Percentiles rank a stretch among this genome's conserved stretches.
Conservation (phyloP, 805 yeast species). For the Maudiozyma barnettii region DNA sequence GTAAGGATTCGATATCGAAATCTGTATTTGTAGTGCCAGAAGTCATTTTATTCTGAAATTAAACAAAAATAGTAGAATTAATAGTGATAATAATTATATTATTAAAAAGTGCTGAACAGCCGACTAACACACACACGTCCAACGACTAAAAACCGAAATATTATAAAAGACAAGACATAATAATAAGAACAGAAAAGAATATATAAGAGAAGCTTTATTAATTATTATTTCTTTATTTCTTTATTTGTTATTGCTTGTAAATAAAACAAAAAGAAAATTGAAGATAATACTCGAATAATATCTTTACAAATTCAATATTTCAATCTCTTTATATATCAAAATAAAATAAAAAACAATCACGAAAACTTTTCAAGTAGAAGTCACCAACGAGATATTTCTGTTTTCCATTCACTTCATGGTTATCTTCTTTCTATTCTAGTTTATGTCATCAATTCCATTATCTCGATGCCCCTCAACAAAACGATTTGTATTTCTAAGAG, state of each 20-base stretch:
- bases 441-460: too few relatives aligned
- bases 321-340: neutral
- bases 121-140: neutral
- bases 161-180: neutral
- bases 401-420: too few relatives aligned
- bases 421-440: too few relatives aligned
- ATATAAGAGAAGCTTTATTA: neutral
- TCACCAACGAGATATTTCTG: too few relatives aligned
- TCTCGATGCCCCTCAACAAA: too few relatives aligned
- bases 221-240: neutral
- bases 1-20: constrained; percentile 1
- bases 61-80: neutral
- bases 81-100: too few relatives aligned
- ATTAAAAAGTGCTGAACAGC: neutral
- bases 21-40: neutral
- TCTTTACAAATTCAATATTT: neutral
- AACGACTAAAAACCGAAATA: neutral
- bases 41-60: neutral
- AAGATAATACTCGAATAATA: neutral
- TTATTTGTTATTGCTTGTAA: neutral
- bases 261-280: neutral
- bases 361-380: neutral
- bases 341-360: too few relatives aligned
- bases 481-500: too few relatives aligned
- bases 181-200: neutral